Evolutionary conservation across 257 asterid species (phyloP).

Genomic region (Ilex asprella): DNA sequence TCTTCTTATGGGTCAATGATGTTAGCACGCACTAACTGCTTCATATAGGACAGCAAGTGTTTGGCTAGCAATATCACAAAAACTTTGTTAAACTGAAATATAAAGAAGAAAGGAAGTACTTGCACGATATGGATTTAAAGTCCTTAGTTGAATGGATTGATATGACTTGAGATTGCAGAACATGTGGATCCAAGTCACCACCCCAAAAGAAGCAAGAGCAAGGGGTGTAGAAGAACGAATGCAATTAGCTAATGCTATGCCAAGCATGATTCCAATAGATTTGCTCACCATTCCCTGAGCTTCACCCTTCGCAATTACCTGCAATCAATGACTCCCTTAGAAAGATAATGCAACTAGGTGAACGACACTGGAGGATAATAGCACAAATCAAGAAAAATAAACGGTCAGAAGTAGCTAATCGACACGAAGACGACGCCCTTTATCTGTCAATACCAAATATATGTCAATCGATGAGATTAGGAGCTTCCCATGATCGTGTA

Average conservation of each 20-base stretch:
- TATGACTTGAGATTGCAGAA: slow-evolving; percentile 95
- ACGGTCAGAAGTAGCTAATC: not conserved
- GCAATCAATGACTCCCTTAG: slow-evolving; percentile 21
- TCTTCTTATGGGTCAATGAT: too few species aligned
- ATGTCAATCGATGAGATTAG: not conserved
- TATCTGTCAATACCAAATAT: too few species aligned
- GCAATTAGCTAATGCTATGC: slow-evolving; percentile 74
- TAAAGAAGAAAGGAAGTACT: slow-evolving; percentile 38
- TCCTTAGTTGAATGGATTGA: slow-evolving; percentile 95
- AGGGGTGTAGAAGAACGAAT: slow-evolving; percentile 83
- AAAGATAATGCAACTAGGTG: slow-evolving; percentile 10
- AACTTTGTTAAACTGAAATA: too few species aligned
- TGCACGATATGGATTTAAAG: slow-evolving; percentile 96
- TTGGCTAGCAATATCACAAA: too few species aligned
- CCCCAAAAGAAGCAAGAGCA: slow-evolving; percentile 81
- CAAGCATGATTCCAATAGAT: slow-evolving; percentile 82
- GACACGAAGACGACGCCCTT: not conserved
- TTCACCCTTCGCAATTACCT: slow-evolving; percentile 99
- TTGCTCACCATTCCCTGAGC: slow-evolving; percentile 99
- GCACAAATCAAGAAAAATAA: slow-evolving; percentile 10
- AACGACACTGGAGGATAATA: slow-evolving; percentile 2
- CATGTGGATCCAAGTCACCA: slow-evolving; percentile 91
- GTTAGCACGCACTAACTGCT: too few species aligned
- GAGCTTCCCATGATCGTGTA: not conserved
- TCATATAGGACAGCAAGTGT: too few species aligned